Base-by-base conservation (phyloP, 1,284 basidiomycete species). In the Abortiporus biennis region DNA sequence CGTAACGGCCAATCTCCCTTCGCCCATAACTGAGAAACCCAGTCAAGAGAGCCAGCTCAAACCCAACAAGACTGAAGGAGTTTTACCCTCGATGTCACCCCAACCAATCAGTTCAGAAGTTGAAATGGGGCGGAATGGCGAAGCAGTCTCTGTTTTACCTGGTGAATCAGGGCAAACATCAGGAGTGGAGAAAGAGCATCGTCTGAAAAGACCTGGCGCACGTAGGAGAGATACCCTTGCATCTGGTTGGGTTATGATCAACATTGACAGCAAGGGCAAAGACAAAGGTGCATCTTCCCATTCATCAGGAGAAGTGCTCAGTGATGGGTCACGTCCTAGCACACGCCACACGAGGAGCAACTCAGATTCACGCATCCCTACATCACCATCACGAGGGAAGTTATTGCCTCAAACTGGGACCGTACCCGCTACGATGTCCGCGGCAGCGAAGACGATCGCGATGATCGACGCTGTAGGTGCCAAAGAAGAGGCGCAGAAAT, bases 211-310 rank as follows among this genome's bases (percentile, higher is more conserved):
- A n/a, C n/a, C n/a, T n/a, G n/a, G n/a, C n/a, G n/a, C n/a, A n/a
- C n/a, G n/a, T n/a, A n/a, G n/a, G n/a, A n/a, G n/a, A n/a, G n/a
- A n/a, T n/a, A n/a, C n/a, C n/a, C 50, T 45, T 12, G 51, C 50
- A 73, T 52, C 51, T 17, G 58, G 80, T 42, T 83, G 80, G 80
- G 80, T 83, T 3, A 58, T 84, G 36, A 73, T 83, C 33, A 80
- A 81, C 47, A 70, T 83, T 21, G 78, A 27, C 16, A 35, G 23
- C 12, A 38, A 34, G 20, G 25, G 33, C 23, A 36, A 47, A 22
- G 36, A 29, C 25, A 47, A 50, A 27, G 43, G 47, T 19, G 50
- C 47, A 6, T 6, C 20, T n/a, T n/a, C n/a, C n/a, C n/a, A n/a
- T n/a, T n/a, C n/a, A n/a, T n/a, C n/a, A n/a, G n/a, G n/a, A n/a